Evolutionary conservation across 371 early-diverging fungal genomes (phyloP), one percentile per base, ranked within the genome.

Genomic region (Syncephalastrum racemosum): DNA sequence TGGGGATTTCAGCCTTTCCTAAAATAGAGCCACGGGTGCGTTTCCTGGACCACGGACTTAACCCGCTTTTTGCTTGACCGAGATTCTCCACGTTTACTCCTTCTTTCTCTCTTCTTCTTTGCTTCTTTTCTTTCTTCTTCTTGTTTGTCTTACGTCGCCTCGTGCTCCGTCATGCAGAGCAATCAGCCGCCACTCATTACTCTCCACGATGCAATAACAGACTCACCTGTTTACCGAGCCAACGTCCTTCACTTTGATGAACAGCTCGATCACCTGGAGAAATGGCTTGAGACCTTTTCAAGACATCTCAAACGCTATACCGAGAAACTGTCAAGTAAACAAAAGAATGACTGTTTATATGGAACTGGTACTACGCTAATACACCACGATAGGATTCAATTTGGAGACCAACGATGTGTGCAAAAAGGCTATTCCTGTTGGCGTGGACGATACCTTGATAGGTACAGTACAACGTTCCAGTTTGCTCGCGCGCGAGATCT

Each of bases 211-310:
- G 85, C 85, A n/a, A 56, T 86, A 42, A 73, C 74, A 15, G 90
- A 90, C 59, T 85, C 89, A 8, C 90, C 89, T 39, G 76, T 79
- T 13, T 86, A 84, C 54, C 79, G 90, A 8, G 85, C 88, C 44
- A 75, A 75, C 51, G 66, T 85, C 23, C 60, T 73, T 12, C 81
- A 83, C 40, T 85, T 88, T 66, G 84, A 88, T 56, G 84, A 84
- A 8, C 89, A 90, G 47, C 59, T 90, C 40, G 88, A 86, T 36
- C 78, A 76, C 19, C 58, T 88, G 12, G 78, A 82, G 50, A 78
- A 73, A 66, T 89, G 90, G 90, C 63, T 84, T 8, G 82, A 84
- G 13, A 63, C 67, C 19, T 31, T 86, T 31, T 72, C 77, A 46
- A 71, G 68, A 46, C 63, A 70, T 20, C 49, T 79, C 41, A 80